Base-by-base conservation (phyloP, 108 stramenopile genomes). In the Parmales sp. region DNA sequence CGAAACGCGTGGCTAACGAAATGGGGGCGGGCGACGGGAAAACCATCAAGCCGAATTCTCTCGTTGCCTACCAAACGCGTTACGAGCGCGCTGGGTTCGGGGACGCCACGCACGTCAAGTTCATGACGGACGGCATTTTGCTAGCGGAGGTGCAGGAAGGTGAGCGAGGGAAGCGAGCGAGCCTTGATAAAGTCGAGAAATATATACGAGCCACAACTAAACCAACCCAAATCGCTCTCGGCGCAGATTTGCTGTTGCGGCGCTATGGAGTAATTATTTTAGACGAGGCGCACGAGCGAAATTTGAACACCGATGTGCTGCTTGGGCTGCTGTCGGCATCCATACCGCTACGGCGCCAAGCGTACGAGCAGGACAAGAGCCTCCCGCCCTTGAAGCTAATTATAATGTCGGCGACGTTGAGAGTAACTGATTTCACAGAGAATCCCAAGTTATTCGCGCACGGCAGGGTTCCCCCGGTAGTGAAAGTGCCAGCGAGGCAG, bases 121-220 rank as follows among this genome's bases (percentile, higher is more conserved):
- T 99, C 72, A 96, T 97, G 96, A 99, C 98, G 20, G 98, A 99
- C 74, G 98, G 98, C 39, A 91, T 99, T 51, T 80, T 99, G 38
- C 83, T 99, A 29, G 84, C 84, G 46, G 98, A 99, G 72, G 87
- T 94, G 54, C 83, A 89, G 69, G 73, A 74, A 2, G n/a, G n/a
- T n/a, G n/a, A n/a, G n/a, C n/a, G n/a, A n/a, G n/a, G n/a, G n/a
- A n/a, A n/a, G n/a, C n/a, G n/a, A n/a, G n/a, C n/a, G n/a, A n/a
- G n/a, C n/a, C n/a, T n/a, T n/a, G n/a, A n/a, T n/a, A n/a, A n/a
- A n/a, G n/a, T n/a, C n/a, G n/a, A n/a, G n/a, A n/a, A n/a, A n/a
- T n/a, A n/a, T n/a, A n/a, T n/a, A n/a, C n/a, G n/a, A n/a, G n/a
- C n/a, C n/a, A n/a, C n/a, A n/a, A n/a, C n/a, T n/a, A n/a, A n/a